phyloP scores from a whole-genome alignment of 2,329 filamentous ascomycete species.

The Xylaria sp. region DNA sequence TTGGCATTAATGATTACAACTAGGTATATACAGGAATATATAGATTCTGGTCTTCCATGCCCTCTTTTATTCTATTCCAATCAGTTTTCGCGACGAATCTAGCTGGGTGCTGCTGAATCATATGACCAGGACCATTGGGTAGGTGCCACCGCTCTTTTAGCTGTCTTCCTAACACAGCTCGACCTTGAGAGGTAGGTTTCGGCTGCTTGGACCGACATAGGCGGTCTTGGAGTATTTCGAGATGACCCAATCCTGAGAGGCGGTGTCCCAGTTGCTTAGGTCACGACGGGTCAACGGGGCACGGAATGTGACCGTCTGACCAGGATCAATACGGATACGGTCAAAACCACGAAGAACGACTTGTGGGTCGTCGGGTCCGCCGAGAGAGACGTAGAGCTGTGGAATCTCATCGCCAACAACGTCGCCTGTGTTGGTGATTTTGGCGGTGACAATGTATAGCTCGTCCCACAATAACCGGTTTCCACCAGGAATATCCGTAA shows the following conservation, averaged over 20 bases:
- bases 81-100: neutral
- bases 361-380: conserved; percentile 76
- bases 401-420: conserved; percentile 75
- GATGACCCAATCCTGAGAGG: conserved; percentile 85
- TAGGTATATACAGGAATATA: conserved; percentile 31
- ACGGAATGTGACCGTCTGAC: conserved; percentile 73
- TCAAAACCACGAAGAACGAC: conserved; percentile 83
- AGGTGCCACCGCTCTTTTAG: neutral
- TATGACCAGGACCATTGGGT: neutral
- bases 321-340: conserved; percentile 76
- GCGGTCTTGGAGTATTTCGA: conserved; percentile 63
- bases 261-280: conserved; percentile 86
- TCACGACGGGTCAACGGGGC: conserved; percentile 81
- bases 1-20: conserved; percentile 37
- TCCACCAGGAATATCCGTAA: conserved; percentile 67
- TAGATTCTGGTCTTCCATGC: conserved; percentile 2
- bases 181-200: conserved; percentile 60
- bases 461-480: conserved; percentile 75
- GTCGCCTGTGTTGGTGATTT: conserved; percentile 77
- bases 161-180: conserved; percentile 18
- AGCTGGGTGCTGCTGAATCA: neutral
- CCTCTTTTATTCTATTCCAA: conserved; percentile 12
- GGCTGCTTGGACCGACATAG: conserved; percentile 66
- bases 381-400: conserved; percentile 84
- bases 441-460: conserved; percentile 74